Evolutionary conservation across 2,329 filamentous ascomycete species (phyloP).

Genomic region (Verticillium nonalfalfae): DNA sequence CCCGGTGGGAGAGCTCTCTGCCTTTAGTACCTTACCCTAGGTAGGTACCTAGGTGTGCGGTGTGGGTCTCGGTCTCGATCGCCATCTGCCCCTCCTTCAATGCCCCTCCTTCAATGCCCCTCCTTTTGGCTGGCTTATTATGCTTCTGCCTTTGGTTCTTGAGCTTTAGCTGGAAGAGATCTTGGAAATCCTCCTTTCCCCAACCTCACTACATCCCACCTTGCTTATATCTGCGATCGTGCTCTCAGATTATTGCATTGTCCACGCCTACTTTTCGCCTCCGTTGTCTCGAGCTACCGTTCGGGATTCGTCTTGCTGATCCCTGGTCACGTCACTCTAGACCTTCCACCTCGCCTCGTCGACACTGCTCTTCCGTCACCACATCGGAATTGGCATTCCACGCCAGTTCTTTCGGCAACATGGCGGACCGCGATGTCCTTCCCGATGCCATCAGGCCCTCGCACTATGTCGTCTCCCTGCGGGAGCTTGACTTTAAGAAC

Average conservation of each 20-base stretch:
- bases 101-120: neutral
- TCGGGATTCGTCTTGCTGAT: conserved; percentile 3
- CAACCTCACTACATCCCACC: neutral
- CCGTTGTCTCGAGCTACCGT: neutral
- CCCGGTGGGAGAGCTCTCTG: neutral
- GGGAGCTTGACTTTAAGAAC: conserved; percentile 67
- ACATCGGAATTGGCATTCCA: conserved; percentile 16
- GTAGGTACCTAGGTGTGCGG: neutral
- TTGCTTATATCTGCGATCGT: neutral
- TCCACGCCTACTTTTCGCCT: neutral
- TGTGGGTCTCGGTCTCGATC: neutral
- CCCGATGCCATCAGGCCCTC: conserved; percentile 65
- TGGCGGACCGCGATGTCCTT: conserved; percentile 57
- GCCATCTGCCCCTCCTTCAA: neutral
- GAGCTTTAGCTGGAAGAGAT: too few relatives aligned
- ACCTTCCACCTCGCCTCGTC: conserved; percentile 1
- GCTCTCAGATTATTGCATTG: neutral
- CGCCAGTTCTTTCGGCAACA: conserved; percentile 20
- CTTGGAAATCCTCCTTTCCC: too few relatives aligned
- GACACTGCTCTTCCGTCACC: conserved; percentile 16
- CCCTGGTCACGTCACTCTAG: neutral
- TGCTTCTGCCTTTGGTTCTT: neutral
- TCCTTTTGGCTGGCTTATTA: neutral
- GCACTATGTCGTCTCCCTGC: conserved; percentile 81
- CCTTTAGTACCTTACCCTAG: too few relatives aligned